Evolutionary conservation across 2,329 filamentous ascomycete species (phyloP).

Genomic region (Colletotrichum sp.): DNA sequence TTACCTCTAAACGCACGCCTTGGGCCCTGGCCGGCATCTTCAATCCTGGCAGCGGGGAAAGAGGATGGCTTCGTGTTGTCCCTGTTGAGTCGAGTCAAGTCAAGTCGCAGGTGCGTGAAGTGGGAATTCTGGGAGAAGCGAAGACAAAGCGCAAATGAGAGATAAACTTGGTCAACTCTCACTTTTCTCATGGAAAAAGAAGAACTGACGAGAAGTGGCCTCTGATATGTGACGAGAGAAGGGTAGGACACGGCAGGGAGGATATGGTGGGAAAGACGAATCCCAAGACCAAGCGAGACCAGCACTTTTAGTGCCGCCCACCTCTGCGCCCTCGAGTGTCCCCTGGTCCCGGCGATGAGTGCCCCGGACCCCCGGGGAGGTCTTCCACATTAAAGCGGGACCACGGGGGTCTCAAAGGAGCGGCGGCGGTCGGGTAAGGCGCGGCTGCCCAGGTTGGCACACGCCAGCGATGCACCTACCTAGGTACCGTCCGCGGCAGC

Average conservation of each 20-base stretch:
- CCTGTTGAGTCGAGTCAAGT: background rate
- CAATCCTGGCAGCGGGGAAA: background rate
- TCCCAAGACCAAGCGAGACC: constrained; percentile 7
- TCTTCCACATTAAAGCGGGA: background rate
- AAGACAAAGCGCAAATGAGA: background rate
- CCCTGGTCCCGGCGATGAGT: constrained; percentile 15
- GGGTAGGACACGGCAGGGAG: background rate
- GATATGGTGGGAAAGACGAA: background rate
- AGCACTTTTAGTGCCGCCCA: background rate
- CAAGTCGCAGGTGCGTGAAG: background rate
- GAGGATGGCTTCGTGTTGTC: background rate
- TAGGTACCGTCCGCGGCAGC: background rate
- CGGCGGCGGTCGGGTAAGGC: constrained; percentile 14
- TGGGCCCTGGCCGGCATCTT: background rate
- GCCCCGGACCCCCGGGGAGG: constrained; percentile 11
- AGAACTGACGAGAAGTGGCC: background rate
- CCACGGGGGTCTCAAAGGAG: background rate
- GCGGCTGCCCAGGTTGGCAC: background rate
- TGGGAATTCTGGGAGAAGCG: background rate
- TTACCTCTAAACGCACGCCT: constrained; percentile 3
- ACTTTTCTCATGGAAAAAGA: background rate
- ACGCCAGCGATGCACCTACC: background rate
- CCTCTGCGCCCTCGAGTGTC: background rate
- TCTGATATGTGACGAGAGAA: constrained; percentile 12
- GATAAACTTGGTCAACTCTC: constrained; percentile 6